Evolutionary conservation across 139 green algal genomes (phyloP).

Genomic region (Ettlia oleoabundans): DNA sequence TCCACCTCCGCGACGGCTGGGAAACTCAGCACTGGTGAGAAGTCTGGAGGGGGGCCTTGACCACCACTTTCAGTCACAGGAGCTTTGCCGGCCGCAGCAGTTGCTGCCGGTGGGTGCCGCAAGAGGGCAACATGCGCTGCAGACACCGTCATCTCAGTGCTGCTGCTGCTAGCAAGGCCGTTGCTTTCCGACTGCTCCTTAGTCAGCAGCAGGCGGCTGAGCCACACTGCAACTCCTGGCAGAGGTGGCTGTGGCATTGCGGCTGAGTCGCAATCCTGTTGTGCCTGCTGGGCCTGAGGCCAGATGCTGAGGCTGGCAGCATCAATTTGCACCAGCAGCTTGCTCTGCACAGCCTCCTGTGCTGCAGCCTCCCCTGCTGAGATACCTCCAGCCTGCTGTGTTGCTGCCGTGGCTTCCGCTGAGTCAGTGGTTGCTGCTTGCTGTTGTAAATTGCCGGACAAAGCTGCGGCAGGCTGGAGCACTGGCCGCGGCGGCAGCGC

Average conservation of each 20-base stretch:
- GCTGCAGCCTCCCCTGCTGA: not conserved
- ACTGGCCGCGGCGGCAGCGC: conserved; percentile 1
- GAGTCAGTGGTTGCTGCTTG: not conserved
- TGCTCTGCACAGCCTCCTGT: not conserved
- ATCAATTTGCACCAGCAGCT: not conserved
- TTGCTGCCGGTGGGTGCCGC: not conserved
- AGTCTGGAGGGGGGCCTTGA: not conserved
- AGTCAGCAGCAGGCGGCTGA: not conserved
- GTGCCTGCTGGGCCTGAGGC: not conserved
- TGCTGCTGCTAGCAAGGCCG: not conserved
- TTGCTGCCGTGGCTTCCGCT: not conserved
- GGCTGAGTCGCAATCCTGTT: too few species aligned
- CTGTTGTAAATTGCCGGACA: not conserved
- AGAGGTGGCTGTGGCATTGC: conserved; percentile 1
- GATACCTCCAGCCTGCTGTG: too few species aligned
- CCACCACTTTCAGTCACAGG: too few species aligned
- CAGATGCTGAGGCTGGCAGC: conserved; percentile 1
- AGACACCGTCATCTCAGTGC: not conserved
- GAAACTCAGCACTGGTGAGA: conserved; percentile 15
- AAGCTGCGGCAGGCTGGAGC: not conserved
- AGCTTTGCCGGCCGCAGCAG: too few species aligned
- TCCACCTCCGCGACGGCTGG: not conserved
- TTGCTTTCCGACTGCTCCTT: not conserved
- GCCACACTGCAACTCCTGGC: conserved; percentile 11
- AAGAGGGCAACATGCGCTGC: not conserved